These are phyloP conservation scores for Olyra latifolia DNA, from an alignment of 176 grass and related monocot species.

Conservation along the genomic window DNA sequence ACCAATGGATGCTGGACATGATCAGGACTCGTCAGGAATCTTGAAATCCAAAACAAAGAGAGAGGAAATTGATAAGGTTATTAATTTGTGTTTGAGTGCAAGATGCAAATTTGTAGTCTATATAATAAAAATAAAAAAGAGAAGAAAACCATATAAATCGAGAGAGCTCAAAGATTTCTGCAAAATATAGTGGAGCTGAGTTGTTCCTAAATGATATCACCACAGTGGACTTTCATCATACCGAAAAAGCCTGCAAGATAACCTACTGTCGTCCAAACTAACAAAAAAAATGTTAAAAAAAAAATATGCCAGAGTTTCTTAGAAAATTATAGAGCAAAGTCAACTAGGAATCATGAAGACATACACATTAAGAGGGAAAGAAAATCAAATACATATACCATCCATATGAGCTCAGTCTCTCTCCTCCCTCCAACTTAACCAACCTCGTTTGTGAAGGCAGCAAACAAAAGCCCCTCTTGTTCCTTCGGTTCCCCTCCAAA, in stretches of 20 bases:
- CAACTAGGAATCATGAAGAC: conserved; percentile 16
- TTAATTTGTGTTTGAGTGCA: not conserved
- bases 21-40: conserved; percentile 18
- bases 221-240: not conserved
- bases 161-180: not conserved
- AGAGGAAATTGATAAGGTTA: not conserved
- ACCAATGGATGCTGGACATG: not conserved
- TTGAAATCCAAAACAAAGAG: conserved; percentile 3
- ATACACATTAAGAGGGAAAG: not conserved
- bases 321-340: not conserved
- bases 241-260: not conserved
- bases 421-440: not conserved
- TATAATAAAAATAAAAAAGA: not conserved
- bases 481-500: not conserved
- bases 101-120: not conserved
- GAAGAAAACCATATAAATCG: not conserved
- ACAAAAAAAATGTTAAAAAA: not conserved
- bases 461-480: not conserved
- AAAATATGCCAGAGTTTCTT: not conserved
- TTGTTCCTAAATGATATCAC: not conserved
- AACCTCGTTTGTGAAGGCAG: not conserved
- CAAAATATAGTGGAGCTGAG: not conserved
- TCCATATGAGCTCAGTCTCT: not conserved
- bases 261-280: not conserved
- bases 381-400: not conserved